Evolutionary conservation across 2,329 filamentous ascomycete genomes (phyloP), one percentile per base, ranked within the genome.

Genomic region (Scedosporium minutisporum): DNA sequence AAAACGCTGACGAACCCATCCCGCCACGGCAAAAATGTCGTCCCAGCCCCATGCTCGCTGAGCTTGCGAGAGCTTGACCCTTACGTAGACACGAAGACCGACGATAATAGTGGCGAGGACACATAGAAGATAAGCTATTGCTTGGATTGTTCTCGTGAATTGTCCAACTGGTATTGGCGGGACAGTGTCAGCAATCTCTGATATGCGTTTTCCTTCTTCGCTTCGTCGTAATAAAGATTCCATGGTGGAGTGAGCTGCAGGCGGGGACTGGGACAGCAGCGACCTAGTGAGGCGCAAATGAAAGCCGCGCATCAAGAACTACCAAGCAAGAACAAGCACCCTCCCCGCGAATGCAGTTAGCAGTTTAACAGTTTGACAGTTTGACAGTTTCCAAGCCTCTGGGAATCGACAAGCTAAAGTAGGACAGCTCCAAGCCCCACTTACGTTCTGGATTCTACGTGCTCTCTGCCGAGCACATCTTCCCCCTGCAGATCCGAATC

Each of bases 31-130:
- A 14, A 64, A 62, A 6, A 59, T 58, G 46, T 65, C 64, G 38
- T 65, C 61, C 61, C 53, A 65, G n/a, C 63, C 65, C 62, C 58
- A 66, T n/a, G 57, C 63, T 6, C 51, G 18, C 23, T 25, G 51
- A 9, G 51, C 18, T 14, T 23, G 6, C 6, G 63, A 51, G 4
- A 63, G 51, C 33, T 58, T 62, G 7, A 57, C 46, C 46, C 65
- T 63, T 4, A 65, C 63, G n/a, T 60, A 64, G 18, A 65, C 23
- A n/a, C 65, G 63, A 10, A 66, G 59, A 21, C 61, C 44, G 38
- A 64, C 58, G 33, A 64, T 38, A 25, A 61, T 21, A 21, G 63
- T 64, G 57, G 58, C 23, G n/a, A 64, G 16, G 7, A 63, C 46
- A 48, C 25, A 57, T 6, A 64, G 23, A 29, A 60, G 6, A 38